Evolutionary conservation across 805 yeast genomes (phyloP).

Genomic region (Teunomyces pallodes): DNA sequence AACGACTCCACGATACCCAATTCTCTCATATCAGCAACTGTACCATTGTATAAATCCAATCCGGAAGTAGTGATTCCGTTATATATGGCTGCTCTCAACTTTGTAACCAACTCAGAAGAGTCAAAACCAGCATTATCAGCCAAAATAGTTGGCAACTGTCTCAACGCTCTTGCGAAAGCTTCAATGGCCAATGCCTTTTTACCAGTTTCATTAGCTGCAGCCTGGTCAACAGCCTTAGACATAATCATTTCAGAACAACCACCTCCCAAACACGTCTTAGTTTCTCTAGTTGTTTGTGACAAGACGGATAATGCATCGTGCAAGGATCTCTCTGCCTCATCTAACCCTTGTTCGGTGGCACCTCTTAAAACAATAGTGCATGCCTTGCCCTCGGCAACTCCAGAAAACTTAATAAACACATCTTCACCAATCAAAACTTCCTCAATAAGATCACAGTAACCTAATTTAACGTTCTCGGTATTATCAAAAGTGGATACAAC

Average conservation of each 20-base stretch:
- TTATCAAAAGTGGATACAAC: conserved; percentile 94
- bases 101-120: conserved; percentile 86
- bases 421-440: conserved; percentile 94
- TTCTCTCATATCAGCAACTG: conserved; percentile 90
- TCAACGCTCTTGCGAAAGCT: conserved; percentile 88
- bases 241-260: conserved; percentile 88
- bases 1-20: conserved; percentile 89
- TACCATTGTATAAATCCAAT: conserved; percentile 79
- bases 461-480: conserved; percentile 82
- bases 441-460: conserved; percentile 85
- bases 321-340: conserved; percentile 51
- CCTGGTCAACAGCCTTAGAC: conserved; percentile 94
- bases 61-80: conserved; percentile 92
- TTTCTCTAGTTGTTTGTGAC: conserved; percentile 90
- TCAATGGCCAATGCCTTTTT: conserved; percentile 93
- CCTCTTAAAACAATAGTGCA: conserved; percentile 89
- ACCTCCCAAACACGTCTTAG: conserved; percentile 91
- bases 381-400: conserved; percentile 92
- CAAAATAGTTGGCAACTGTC: conserved; percentile 91
- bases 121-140: conserved; percentile 98
- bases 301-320: conserved; percentile 96
- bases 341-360: conserved; percentile 46
- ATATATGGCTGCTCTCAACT: conserved; percentile 85
- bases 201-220: conserved; percentile 89
- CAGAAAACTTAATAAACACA: conserved; percentile 86